Evolutionary conservation across 768 basidiomycete genomes (phyloP).

Genomic region (Amyloporia xantha): DNA sequence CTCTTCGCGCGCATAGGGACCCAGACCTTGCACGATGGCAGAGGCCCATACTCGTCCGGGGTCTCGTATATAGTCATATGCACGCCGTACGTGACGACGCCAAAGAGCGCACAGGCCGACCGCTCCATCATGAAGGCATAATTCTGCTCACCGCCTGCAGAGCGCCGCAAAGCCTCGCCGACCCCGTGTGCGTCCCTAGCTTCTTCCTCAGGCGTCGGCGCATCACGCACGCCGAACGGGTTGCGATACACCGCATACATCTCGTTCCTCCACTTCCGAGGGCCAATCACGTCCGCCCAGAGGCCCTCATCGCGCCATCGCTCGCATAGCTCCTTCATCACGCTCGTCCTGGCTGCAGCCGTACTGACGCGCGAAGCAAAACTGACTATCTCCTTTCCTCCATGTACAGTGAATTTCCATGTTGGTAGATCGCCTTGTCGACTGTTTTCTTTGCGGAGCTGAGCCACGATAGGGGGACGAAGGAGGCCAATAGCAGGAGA

Average conservation of each 20-base stretch:
- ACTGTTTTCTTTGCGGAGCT: slow-evolving; percentile 46
- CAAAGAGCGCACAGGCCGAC: slow-evolving; percentile 83
- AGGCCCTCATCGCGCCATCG: slow-evolving; percentile 65
- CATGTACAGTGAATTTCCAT: slow-evolving; percentile 28
- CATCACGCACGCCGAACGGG: slow-evolving; percentile 56
- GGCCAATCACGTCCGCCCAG: slow-evolving; percentile 62
- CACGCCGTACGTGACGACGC: slow-evolving; percentile 85
- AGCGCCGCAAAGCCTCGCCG: too few species aligned
- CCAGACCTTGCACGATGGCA: slow-evolving; percentile 56
- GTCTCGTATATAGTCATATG: slow-evolving; percentile 76
- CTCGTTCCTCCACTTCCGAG: slow-evolving; percentile 81
- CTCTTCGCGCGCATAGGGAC: slow-evolving; percentile 78
- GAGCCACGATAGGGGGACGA: slow-evolving; percentile 47
- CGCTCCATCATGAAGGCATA: slow-evolving; percentile 88
- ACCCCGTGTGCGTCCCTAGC: slow-evolving; percentile 5
- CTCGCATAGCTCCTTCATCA: slow-evolving; percentile 62
- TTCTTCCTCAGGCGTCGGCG: slow-evolving; percentile 18
- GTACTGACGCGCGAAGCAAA: slow-evolving; percentile 49
- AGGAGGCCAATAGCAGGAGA: slow-evolving; percentile 59
- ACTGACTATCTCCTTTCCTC: slow-evolving; percentile 28
- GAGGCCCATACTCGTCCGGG: slow-evolving; percentile 28
- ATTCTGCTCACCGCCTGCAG: slow-evolving; percentile 38
- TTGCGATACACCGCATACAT: slow-evolving; percentile 70
- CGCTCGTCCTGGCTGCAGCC: slow-evolving; percentile 50
- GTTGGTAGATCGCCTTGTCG: slow-evolving; percentile 25